These are phyloP conservation scores for Fusarium mundagurra DNA, from an alignment of 2,329 filamentous ascomycete genomes.

Conservation along the genomic window DNA sequence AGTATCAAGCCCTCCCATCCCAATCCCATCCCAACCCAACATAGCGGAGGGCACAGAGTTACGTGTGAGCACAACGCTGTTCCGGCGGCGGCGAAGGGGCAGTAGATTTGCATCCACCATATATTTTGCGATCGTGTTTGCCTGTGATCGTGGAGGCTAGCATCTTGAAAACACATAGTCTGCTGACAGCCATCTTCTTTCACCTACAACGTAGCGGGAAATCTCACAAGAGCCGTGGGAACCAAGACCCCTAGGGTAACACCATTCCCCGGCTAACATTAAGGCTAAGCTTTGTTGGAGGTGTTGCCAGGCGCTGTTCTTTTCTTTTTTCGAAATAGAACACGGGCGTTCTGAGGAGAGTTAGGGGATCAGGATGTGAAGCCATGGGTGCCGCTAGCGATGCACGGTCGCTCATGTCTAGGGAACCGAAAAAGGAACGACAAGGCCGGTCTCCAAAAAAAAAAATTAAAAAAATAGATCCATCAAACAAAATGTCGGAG, in stretches of 20 bases:
- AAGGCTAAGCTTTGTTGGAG: conserved; percentile 39
- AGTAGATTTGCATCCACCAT: background rate
- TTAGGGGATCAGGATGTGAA: conserved; percentile 30
- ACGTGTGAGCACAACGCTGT: background rate
- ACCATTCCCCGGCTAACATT: conserved; percentile 35
- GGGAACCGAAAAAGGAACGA: conserved; percentile 17
- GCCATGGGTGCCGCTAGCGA: conserved; percentile 28
- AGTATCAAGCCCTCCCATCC: conserved; percentile 27
- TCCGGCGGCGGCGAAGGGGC: background rate
- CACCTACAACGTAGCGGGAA: background rate
- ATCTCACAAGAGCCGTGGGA: background rate
- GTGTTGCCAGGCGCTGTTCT: conserved; percentile 25
- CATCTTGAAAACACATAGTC: conserved; percentile 21
- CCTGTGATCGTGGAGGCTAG: conserved; percentile 12
- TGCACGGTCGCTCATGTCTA: conserved; percentile 30
- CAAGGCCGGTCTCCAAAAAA: background rate
- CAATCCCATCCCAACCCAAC: conserved; percentile 2
- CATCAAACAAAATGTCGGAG: conserved; percentile 4
- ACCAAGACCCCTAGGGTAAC: conserved; percentile 15
- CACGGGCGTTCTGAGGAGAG: conserved; percentile 15
- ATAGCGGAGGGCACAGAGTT: conserved; percentile 4
- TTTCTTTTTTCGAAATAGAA: conserved; percentile 32
- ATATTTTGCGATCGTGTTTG: background rate
- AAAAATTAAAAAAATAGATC: conserved; percentile 18
- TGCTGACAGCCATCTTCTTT: conserved; percentile 20